A percentile compares a stretch with the other conserved stretches of the same genome.
Evolutionary conservation across 768 basidiomycete species (phyloP).

Genomic region (Pleurotus salmoneostramineus): DNA sequence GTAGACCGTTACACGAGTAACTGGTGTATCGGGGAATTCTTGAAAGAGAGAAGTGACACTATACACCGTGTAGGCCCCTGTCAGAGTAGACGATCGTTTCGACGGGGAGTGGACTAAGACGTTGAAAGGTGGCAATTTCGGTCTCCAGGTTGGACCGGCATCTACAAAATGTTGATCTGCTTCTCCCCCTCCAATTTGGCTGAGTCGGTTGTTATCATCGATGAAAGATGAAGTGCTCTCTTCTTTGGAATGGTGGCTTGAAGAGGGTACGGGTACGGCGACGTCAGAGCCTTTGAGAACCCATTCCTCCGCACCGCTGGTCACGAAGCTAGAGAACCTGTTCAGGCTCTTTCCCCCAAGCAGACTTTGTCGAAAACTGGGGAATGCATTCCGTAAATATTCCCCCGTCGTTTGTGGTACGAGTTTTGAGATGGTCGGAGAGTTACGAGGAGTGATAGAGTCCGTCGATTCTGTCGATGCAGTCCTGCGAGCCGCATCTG

Average conservation of each 20-base stretch:
- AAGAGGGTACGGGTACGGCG: slow-evolving; percentile 13
- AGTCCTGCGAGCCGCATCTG: slow-evolving; percentile 21
- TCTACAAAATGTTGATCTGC: slow-evolving; percentile 72
- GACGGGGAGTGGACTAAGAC: slow-evolving; percentile 78
- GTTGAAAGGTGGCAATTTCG: slow-evolving; percentile 68
- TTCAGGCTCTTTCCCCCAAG: slow-evolving; percentile 78
- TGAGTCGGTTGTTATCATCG: slow-evolving; percentile 30
- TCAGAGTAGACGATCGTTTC: slow-evolving; percentile 63
- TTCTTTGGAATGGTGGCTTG: slow-evolving; percentile 22
- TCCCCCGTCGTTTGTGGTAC: slow-evolving; percentile 70
- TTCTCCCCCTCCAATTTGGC: slow-evolving; percentile 43
- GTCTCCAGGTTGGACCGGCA: slow-evolving; percentile 66
- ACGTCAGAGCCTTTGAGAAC: slow-evolving; percentile 62
- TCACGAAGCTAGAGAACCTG: slow-evolving; percentile 84
- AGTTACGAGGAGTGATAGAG: slow-evolving; percentile 47
- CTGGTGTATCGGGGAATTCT: slow-evolving; percentile 24
- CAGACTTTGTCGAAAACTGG: slow-evolving; percentile 67
- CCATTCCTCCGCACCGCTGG: slow-evolving; percentile 82
- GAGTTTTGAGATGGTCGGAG: slow-evolving; percentile 41
- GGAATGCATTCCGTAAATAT: slow-evolving; percentile 46
- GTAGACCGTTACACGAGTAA: slow-evolving; percentile 66
- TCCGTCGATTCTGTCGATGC: slow-evolving; percentile 37
- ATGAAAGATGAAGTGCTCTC: slow-evolving; percentile 29
- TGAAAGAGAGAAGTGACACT: slow-evolving; percentile 72
- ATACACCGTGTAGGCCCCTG: slow-evolving; percentile 74